These are phyloP conservation scores for Penicillium sclerotiorum DNA, from an alignment of 2,329 filamentous ascomycete genomes.

Conservation along the genomic window DNA sequence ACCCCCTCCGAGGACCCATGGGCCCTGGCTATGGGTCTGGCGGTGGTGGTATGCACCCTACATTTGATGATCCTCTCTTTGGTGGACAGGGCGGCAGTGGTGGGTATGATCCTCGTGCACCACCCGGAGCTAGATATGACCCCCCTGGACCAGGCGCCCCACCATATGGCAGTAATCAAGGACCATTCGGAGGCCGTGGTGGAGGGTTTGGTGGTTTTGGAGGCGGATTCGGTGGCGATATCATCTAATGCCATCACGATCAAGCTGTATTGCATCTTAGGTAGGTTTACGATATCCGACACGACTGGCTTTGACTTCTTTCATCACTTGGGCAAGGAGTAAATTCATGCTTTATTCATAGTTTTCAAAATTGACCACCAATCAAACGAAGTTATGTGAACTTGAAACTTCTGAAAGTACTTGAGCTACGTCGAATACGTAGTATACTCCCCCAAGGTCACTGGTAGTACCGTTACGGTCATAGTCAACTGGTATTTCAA, in stretches of 20 bases:
- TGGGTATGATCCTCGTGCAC: constrained; percentile 70
- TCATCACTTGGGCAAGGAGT: no score
- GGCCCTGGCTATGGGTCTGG: constrained; percentile 63
- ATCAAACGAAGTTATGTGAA: no score
- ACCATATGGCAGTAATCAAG: constrained; percentile 48
- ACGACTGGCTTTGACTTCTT: no score
- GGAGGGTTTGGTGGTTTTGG: constrained; percentile 42
- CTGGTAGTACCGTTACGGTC: no score
- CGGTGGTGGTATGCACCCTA: constrained; percentile 90
- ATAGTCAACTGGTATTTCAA: no score
- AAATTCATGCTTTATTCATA: no score
- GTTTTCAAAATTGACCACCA: no score
- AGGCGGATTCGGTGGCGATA: constrained; percentile 51
- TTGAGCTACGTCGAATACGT: no score
- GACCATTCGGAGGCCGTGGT: constrained; percentile 44
- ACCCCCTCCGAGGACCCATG: constrained; percentile 72
- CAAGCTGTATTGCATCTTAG: no score
- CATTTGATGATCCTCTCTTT: constrained; percentile 89
- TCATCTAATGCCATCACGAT: constrained; percentile 33
- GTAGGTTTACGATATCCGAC: no score
- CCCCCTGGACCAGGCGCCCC: constrained; percentile 73
- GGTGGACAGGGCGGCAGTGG: constrained; percentile 56
- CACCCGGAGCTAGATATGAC: constrained; percentile 90
- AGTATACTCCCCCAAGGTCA: no score
- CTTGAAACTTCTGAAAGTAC: no score